These are phyloP conservation scores for Vitis hybrid DNA, from an alignment of 177 flowering plant species.

Conservation along the genomic window DNA sequence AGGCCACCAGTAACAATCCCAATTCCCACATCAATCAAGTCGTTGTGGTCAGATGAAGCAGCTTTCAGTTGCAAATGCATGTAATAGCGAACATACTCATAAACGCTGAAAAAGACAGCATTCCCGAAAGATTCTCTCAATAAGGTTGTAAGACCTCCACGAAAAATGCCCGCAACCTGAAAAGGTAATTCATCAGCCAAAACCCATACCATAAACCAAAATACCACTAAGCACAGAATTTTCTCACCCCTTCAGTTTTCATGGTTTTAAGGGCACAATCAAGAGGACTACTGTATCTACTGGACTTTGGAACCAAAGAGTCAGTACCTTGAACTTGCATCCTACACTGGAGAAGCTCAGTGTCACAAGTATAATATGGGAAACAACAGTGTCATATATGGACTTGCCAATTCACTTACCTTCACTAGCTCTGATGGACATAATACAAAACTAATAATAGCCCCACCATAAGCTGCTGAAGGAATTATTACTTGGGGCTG, in stretches of 20 bases:
- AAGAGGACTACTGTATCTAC: conserved; percentile 68
- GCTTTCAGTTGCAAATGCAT: conserved; percentile 57
- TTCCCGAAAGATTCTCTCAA: conserved; percentile 82
- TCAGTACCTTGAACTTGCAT: conserved; percentile 96
- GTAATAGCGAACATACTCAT: conserved; percentile 68
- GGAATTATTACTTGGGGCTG: conserved; percentile 68
- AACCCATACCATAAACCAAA: not conserved
- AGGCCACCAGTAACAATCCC: conserved; percentile 88
- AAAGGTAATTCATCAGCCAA: conserved; percentile 21
- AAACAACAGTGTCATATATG: not conserved
- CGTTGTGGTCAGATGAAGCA: conserved; percentile 33
- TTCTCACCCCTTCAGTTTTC: conserved; percentile 79
- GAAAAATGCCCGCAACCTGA: conserved; percentile 77
- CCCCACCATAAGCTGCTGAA: conserved; percentile 80
- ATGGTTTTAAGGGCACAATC: conserved; percentile 78
- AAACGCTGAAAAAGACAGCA: conserved; percentile 70
- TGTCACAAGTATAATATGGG: conserved; percentile 24
- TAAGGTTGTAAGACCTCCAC: conserved; percentile 75
- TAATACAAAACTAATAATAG: conserved; percentile 74
- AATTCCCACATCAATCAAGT: conserved; percentile 67
- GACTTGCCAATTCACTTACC: conserved; percentile 34
- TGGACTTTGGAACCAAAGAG: conserved; percentile 49
- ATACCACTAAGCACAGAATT: conserved; percentile 8
- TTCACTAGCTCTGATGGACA: conserved; percentile 92
- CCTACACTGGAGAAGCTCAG: conserved; percentile 78